These are phyloP conservation scores for Gymnopilus junonius DNA, from an alignment of 768 basidiomycete species.

Conservation along the genomic window DNA sequence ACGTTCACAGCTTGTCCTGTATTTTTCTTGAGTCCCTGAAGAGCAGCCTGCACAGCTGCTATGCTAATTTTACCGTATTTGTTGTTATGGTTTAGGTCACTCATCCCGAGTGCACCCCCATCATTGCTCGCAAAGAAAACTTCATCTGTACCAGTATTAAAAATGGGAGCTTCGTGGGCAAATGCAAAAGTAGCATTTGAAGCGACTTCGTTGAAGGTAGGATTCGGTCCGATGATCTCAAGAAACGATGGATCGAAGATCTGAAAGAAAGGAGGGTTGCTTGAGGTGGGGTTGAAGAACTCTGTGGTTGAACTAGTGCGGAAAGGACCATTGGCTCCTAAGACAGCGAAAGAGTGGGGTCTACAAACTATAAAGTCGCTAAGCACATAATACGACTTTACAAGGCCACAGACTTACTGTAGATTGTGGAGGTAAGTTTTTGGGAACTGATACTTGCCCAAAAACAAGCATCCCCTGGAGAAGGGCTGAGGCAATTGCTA, in stretches of 20 bases:
- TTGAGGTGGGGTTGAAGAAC: conserved; percentile 45
- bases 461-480: not conserved
- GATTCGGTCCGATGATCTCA: conserved; percentile 56
- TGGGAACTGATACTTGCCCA: conserved; percentile 8
- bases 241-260: conserved; percentile 58
- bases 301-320: conserved; percentile 40
- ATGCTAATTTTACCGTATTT: conserved; percentile 66
- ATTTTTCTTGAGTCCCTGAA: conserved; percentile 36
- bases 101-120: conserved; percentile 67
- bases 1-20: conserved; percentile 44
- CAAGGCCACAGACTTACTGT: conserved; percentile 27
- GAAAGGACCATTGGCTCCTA: conserved; percentile 47
- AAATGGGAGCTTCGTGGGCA: conserved; percentile 82
- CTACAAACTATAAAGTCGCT: conserved; percentile 44
- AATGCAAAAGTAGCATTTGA: conserved; percentile 67
- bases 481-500: not conserved
- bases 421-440: conserved; percentile 32
- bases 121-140: conserved; percentile 76
- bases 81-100: conserved; percentile 66
- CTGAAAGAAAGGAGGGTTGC: conserved; percentile 56
- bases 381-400: not conserved
- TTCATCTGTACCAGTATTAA: conserved; percentile 66
- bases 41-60: conserved; percentile 52
- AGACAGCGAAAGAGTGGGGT: conserved; percentile 54
- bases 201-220: conserved; percentile 63